Conservation (phyloP, 2,329 filamentous ascomycete genomes). For the Stachybotrys elegans region DNA sequence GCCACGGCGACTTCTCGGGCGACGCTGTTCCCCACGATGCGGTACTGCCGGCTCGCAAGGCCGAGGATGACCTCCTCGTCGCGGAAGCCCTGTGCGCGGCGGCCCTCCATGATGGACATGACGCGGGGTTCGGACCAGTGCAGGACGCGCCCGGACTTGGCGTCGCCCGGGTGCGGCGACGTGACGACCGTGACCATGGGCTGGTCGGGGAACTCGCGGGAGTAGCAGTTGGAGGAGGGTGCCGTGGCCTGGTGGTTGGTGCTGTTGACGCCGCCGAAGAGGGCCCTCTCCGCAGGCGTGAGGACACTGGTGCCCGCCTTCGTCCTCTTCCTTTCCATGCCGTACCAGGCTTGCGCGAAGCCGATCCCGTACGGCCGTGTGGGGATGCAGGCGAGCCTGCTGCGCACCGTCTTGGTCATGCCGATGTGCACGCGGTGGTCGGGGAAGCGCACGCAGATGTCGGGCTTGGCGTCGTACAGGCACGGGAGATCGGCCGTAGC, state of each 20-base stretch:
- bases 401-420: constrained; percentile 31
- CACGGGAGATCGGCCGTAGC: constrained; percentile 55
- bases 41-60: constrained; percentile 46
- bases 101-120: constrained; percentile 60
- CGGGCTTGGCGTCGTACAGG: constrained; percentile 56
- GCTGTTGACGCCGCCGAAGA: constrained; percentile 35
- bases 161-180: constrained; percentile 41
- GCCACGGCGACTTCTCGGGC: constrained; percentile 62
- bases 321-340: constrained; percentile 14
- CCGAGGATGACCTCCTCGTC: constrained; percentile 70
- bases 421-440: constrained; percentile 57
- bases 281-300: constrained; percentile 29
- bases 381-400: constrained; percentile 54
- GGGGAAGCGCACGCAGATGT: constrained; percentile 59
- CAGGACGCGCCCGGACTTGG: constrained; percentile 46
- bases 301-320: constrained; percentile 25
- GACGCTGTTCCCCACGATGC: constrained; percentile 73
- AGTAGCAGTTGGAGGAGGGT: constrained; percentile 39
- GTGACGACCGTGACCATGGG: constrained; percentile 64
- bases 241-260: constrained; percentile 7
- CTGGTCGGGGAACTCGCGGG: constrained; percentile 43
- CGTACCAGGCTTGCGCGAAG: constrained; percentile 41
- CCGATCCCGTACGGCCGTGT: constrained; percentile 49
- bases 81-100: constrained; percentile 64
- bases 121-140: constrained; percentile 64